These are phyloP conservation scores for Ophiostoma triangulosporum DNA, from an alignment of 2,329 filamentous ascomycete genomes.

Conservation along the genomic window DNA sequence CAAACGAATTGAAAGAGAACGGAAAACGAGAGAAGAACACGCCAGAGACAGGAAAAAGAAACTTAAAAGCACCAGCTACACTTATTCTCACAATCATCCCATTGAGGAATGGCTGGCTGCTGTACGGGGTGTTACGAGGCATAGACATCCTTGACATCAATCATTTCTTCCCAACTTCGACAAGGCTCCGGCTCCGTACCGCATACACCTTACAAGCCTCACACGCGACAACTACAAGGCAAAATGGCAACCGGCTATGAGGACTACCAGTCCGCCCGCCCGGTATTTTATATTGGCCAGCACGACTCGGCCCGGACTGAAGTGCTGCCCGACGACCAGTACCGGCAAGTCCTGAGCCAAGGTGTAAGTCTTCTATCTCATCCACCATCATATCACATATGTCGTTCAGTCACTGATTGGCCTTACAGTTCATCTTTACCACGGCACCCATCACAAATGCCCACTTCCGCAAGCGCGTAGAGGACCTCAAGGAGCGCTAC, in stretches of 20 bases:
- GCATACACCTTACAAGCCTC: background rate
- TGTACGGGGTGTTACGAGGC: background rate
- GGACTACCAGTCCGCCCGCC: conserved; percentile 20
- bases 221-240: background rate
- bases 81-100: background rate
- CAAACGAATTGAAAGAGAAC: background rate
- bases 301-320: conserved; percentile 52
- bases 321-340: conserved; percentile 49
- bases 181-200: background rate
- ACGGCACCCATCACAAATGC: conserved; percentile 66
- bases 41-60: background rate
- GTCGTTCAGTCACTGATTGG: background rate
- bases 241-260: conserved; percentile 15
- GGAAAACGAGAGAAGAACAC: background rate
- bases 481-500: conserved; percentile 46
- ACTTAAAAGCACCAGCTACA: too few species aligned
- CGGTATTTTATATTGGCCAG: conserved; percentile 55
- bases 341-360: conserved; percentile 53
- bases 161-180: background rate
- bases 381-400: background rate
- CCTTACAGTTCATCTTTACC: conserved; percentile 57
- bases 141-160: conserved; percentile 1
- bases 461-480: conserved; percentile 56
- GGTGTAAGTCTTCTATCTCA: conserved; percentile 43
- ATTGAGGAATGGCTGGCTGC: conserved; percentile 2